Base-by-base conservation (phyloP, 2,329 filamentous ascomycete species). In the Xylaria sp. region DNA sequence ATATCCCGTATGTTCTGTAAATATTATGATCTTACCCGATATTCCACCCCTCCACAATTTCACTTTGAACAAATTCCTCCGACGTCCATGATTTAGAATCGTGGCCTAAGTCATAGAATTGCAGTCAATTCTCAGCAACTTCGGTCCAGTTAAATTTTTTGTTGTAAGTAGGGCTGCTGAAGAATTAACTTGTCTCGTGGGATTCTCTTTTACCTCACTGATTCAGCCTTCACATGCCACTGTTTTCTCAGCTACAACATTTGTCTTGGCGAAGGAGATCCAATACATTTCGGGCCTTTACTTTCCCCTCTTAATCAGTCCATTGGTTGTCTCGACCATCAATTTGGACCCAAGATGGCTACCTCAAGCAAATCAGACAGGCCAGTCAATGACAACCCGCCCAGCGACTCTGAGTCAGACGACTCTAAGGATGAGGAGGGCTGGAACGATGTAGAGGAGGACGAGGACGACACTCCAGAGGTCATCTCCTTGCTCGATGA, bases 401-500 rank as follows among this genome's bases (percentile, higher is more conserved):
- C 66, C 49, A 78, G 77, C 74, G 78, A 78, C 69, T 83, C 82
- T 0, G 79, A 79, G 57, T 78, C 77, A 28, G 79, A 78, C 48
- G 80, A 80, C 68, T 80, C 80, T 12, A 79, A 79, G 74, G 76
- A 79, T 23, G 81, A 85, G 28, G 85, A 85, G 64, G 86, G 85
- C 60, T 86, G 85, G 85, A 81, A 83, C 58, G 85, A 86, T 66
- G 75, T 85, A 31, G 91, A 92, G 75, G 83, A 86, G 5, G 91
- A 93, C 66, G 83, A 74, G 23, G 83, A 88, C 63, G 87, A 91
- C 72, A 81, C 84, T 3, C 83, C 90, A 31, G 82, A 86, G 23
- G 84, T 94, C 66, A 83, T 91, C 58, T 93, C 91, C 23, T 83
- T 94, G 41, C 87, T 94, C 71, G 90, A 91, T 73, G 86, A 90